Percentiles rank a stretch among this genome's conserved stretches.
phyloP scores from a whole-genome alignment of 352 stramenopile species.

The Pythium catenulatum region DNA sequence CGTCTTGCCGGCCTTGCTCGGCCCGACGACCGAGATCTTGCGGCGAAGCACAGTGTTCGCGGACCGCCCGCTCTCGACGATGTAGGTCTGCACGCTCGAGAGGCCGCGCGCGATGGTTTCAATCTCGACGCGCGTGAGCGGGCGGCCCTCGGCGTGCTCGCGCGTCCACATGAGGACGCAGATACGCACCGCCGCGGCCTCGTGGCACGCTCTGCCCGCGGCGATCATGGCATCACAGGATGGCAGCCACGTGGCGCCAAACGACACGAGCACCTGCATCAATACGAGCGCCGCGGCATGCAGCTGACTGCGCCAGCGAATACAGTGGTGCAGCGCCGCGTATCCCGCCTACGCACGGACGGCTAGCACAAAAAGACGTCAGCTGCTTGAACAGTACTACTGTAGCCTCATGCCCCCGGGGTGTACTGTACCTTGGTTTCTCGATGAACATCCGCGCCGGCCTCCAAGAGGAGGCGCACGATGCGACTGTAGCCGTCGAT shows the following conservation, averaged over 20 bases:
- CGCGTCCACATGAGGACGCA: neutral
- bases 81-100: neutral
- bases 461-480: neutral
- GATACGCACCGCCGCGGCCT: neutral
- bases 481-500: neutral
- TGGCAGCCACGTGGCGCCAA: neutral
- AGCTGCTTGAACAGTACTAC: no score
- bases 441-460: neutral
- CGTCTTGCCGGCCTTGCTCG: slow-evolving; percentile 54
- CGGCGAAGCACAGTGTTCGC: neutral
- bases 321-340: neutral
- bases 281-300: no score
- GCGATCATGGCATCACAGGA: neutral
- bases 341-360: neutral
- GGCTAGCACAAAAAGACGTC: neutral
- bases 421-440: neutral
- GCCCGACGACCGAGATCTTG: slow-evolving; percentile 55
- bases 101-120: neutral
- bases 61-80: neutral
- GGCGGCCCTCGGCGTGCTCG: neutral
- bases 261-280: neutral
- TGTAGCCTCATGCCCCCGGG: no score
- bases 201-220: neutral
- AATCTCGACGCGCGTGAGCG: neutral
- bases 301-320: no score